These are phyloP conservation scores for Aspergillus thermomutatus DNA, from an alignment of 2,329 filamentous ascomycete species.

Conservation along the genomic window DNA sequence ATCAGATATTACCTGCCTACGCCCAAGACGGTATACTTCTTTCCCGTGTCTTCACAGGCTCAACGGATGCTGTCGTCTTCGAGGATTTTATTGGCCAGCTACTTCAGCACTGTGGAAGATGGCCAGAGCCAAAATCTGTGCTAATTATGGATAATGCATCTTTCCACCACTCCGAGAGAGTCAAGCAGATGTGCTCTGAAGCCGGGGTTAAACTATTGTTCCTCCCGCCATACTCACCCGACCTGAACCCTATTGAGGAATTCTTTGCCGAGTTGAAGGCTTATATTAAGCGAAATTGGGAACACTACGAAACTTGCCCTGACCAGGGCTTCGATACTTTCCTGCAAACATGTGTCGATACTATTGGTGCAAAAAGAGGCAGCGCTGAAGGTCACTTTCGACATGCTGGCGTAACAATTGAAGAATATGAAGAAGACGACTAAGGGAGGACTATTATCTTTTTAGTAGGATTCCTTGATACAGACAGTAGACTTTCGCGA, in stretches of 20 bases:
- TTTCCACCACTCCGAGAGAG: constrained; percentile 22
- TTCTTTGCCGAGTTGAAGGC: constrained; percentile 35
- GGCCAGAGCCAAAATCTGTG: constrained; percentile 27
- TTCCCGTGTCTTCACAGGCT: constrained; percentile 26
- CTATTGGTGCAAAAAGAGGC: constrained; percentile 19
- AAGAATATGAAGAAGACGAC: too few relatives aligned
- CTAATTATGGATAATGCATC: constrained; percentile 31
- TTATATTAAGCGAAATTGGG: constrained; percentile 30
- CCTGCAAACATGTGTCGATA: constrained; percentile 27
- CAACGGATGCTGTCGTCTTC: constrained; percentile 26
- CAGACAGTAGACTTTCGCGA: too few relatives aligned
- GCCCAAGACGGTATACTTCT: constrained; percentile 28
- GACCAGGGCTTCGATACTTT: constrained; percentile 19
- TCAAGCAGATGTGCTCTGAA: constrained; percentile 26
- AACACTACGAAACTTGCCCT: constrained; percentile 15
- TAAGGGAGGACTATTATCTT: too few relatives aligned
- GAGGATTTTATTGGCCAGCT: constrained; percentile 29
- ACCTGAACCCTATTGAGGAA: constrained; percentile 36
- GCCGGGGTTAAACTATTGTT: constrained; percentile 30
- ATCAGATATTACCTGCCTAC: constrained; percentile 33
- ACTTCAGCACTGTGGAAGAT: constrained; percentile 22
- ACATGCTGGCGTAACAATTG: constrained; percentile 16
- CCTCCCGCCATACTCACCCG: constrained; percentile 34
- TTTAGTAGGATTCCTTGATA: too few relatives aligned
- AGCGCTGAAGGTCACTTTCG: constrained; percentile 25